These are phyloP conservation scores for Rhizophagus clarus DNA, from an alignment of 192 early-diverging fungal species.

Conservation along the genomic window DNA sequence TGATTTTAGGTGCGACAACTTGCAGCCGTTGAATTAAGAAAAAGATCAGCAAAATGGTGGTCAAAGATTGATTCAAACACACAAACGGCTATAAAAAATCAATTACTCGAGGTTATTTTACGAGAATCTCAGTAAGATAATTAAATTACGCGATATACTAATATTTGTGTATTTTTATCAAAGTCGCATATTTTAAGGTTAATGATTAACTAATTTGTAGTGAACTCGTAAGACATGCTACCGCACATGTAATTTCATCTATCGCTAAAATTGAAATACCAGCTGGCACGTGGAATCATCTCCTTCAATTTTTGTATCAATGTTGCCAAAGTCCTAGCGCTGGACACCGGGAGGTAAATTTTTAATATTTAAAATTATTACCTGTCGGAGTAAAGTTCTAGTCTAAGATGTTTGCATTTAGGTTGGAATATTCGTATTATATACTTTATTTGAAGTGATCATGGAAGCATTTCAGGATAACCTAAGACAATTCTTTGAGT, in stretches of 20 bases:
- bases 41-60: constrained; percentile 81
- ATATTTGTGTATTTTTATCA: neutral
- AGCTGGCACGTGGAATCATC: constrained; percentile 73
- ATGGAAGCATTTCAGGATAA: constrained; percentile 68
- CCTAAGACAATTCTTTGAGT: constrained; percentile 67
- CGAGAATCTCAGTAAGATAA: constrained; percentile 67
- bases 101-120: constrained; percentile 72
- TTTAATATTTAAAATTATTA: neutral
- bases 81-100: constrained; percentile 63
- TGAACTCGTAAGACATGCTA: constrained; percentile 70
- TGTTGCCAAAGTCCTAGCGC: constrained; percentile 73
- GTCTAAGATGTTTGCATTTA: constrained; percentile 22
- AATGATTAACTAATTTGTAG: constrained; percentile 36
- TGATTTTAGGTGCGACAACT: constrained; percentile 72
- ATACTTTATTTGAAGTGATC: constrained; percentile 85
- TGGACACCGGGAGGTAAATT: constrained; percentile 70
- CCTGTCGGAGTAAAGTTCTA: too few species aligned
- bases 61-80: constrained; percentile 57
- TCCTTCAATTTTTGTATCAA: constrained; percentile 79
- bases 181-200: neutral
- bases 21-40: constrained; percentile 87
- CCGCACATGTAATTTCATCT: constrained; percentile 88
- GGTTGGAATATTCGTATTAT: constrained; percentile 85
- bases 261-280: constrained; percentile 82
- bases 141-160: neutral